Conservation (phyloP, 2,329 filamentous ascomycete species). For the Elsinoe australis region DNA sequence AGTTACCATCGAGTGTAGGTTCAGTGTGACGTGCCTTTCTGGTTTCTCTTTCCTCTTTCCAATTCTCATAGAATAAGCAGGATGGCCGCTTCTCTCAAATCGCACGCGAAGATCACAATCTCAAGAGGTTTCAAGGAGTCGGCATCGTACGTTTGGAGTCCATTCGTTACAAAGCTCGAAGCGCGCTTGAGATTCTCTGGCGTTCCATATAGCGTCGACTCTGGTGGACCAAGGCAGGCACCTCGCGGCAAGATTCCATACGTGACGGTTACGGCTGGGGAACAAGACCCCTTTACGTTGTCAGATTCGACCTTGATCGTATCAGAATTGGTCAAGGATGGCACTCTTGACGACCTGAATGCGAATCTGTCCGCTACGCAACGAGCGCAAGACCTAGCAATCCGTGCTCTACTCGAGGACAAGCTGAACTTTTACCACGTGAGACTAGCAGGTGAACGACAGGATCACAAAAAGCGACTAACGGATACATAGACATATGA, state of each 20-base stretch:
- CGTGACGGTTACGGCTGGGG: slow-evolving; percentile 32
- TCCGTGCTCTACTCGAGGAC: slow-evolving; percentile 52
- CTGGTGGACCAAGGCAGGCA: slow-evolving; percentile 40
- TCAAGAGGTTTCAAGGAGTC: slow-evolving; percentile 42
- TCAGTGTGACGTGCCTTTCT: too few relatives aligned
- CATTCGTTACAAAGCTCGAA: slow-evolving; percentile 57
- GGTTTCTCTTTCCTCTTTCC: too few relatives aligned
- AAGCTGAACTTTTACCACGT: slow-evolving; percentile 52
- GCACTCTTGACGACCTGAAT: slow-evolving; percentile 45
- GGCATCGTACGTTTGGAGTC: slow-evolving; percentile 49
- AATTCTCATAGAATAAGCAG: too few relatives aligned
- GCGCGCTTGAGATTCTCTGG: slow-evolving; percentile 50
- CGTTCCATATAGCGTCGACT: slow-evolving; percentile 40
- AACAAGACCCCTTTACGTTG: slow-evolving; percentile 26
- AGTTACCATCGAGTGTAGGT: too few relatives aligned
- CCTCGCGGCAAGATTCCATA: slow-evolving; percentile 58
- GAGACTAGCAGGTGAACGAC: slow-evolving; percentile 17
- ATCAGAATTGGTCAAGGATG: slow-evolving; percentile 37
- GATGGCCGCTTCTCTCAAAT: too few relatives aligned
- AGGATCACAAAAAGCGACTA: too few relatives aligned
- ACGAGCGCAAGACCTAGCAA: slow-evolving; percentile 44
- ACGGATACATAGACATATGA: slow-evolving; percentile 33
- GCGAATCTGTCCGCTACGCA: slow-evolving; percentile 33
- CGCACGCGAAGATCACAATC: neutral
- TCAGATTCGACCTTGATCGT: slow-evolving; percentile 52